Evolutionary conservation across 495 filamentous ascomycete genomes (phyloP).

Genomic region (Aspergillus cavernicola): DNA sequence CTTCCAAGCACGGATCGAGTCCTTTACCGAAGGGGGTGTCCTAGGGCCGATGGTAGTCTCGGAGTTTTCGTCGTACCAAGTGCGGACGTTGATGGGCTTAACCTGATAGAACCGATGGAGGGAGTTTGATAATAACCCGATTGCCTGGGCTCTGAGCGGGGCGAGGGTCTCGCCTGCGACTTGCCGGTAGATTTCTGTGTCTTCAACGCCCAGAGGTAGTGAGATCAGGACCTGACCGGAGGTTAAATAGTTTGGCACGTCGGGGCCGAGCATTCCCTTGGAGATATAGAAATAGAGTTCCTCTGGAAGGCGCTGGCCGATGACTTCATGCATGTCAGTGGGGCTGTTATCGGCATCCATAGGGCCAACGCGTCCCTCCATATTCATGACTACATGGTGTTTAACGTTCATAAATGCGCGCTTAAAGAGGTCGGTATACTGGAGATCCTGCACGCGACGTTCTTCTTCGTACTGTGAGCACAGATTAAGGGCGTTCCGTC

Average conservation of each 20-base stretch:
- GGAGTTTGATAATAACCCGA: constrained; percentile 70
- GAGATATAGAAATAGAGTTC: constrained; percentile 93
- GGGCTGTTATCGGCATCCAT: constrained; percentile 67
- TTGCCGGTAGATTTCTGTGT: constrained; percentile 72
- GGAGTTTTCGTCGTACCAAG: constrained; percentile 79
- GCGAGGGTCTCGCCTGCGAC: constrained; percentile 70
- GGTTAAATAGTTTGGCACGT: constrained; percentile 75
- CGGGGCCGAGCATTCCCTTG: constrained; percentile 71
- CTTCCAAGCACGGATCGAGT: constrained; percentile 68
- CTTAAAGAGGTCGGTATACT: constrained; percentile 81
- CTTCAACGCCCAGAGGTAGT: constrained; percentile 77
- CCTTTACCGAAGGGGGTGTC: constrained; percentile 54
- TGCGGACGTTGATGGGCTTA: constrained; percentile 68
- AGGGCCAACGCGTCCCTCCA: constrained; percentile 68
- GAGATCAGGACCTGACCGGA: constrained; percentile 69
- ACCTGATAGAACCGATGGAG: constrained; percentile 77
- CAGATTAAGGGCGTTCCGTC: constrained; percentile 57
- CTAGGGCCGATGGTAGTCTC: constrained; percentile 64
- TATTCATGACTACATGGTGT: constrained; percentile 78
- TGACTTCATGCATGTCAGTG: constrained; percentile 79
- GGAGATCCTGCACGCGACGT: constrained; percentile 59
- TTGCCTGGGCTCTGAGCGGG: constrained; percentile 66
- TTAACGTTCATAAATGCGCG: constrained; percentile 78
- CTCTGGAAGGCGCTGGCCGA: constrained; percentile 82
- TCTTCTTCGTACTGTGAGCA: constrained; percentile 71